These are phyloP conservation scores for Boeremia lycopersici DNA, from an alignment of 2,329 filamentous ascomycete species.

Conservation along the genomic window DNA sequence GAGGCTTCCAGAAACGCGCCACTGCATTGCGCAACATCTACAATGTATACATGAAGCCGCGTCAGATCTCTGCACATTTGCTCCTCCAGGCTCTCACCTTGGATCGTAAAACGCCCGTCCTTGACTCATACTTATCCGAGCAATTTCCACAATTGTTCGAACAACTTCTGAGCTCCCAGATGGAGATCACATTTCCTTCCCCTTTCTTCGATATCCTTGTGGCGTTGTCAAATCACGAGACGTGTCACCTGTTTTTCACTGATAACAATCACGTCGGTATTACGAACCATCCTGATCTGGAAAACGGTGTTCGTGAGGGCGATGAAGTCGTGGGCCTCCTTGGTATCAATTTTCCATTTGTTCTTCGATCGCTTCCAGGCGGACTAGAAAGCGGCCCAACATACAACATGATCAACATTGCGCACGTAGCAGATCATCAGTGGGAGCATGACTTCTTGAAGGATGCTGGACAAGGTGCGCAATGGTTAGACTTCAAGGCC, in stretches of 20 bases:
- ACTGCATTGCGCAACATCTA: background rate
- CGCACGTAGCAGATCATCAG: slow-evolving; percentile 8
- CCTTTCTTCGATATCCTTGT: background rate
- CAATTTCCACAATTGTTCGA: background rate
- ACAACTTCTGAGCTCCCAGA: background rate
- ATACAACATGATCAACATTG: slow-evolving; percentile 20
- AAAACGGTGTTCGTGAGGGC: slow-evolving; percentile 1
- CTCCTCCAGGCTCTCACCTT: slow-evolving; percentile 1
- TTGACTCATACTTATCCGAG: background rate
- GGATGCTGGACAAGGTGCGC: background rate
- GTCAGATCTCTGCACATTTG: background rate
- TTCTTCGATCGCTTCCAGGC: slow-evolving; percentile 3
- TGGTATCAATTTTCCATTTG: slow-evolving; percentile 24
- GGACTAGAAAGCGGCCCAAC: background rate
- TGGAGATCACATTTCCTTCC: background rate
- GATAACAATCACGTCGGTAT: background rate
- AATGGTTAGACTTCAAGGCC: background rate
- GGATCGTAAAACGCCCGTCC: background rate
- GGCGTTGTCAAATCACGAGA: background rate
- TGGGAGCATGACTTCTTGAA: slow-evolving; percentile 15
- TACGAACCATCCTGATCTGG: slow-evolving; percentile 3
- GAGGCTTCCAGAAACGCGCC: background rate
- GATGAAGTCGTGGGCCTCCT: slow-evolving; percentile 22
- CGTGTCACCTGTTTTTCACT: background rate
- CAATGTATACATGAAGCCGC: background rate